Conservation (phyloP, 192 early-diverging fungal species). For the Podila minutissima region DNA sequence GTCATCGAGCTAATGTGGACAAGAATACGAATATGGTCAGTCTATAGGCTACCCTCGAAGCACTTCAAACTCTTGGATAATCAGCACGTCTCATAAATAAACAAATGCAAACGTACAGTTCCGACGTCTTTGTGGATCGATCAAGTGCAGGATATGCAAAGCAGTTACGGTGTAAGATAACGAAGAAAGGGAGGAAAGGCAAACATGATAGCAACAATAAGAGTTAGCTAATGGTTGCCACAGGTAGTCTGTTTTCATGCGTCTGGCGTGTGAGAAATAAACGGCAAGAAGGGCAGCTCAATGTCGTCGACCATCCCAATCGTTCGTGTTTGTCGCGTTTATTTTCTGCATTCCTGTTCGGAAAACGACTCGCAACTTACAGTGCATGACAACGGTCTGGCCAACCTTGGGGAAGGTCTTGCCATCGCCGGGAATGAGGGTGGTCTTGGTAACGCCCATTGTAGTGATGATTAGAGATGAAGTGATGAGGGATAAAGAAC, state of each 20-base stretch:
- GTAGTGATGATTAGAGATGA: conserved; percentile 2
- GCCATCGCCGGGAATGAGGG: conserved; percentile 21
- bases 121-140: conserved; percentile 18
- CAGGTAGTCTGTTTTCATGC: no score
- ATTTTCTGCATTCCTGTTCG: no score
- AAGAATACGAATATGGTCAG: conserved; percentile 61
- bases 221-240: no score
- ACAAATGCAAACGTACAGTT: conserved; percentile 26
- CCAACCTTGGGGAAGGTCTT: conserved; percentile 55
- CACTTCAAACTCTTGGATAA: conserved; percentile 13
- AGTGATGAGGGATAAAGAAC: conserved; percentile 1
- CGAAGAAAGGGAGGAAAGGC: not conserved
- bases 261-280: no score
- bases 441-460: conserved; percentile 37
- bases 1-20: conserved; percentile 56
- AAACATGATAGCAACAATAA: not conserved
- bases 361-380: conserved; percentile 23
- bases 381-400: conserved; percentile 69
- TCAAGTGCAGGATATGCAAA: not conserved
- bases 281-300: no score
- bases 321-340: no score
- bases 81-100: no score
- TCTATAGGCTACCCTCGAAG: conserved; percentile 38
- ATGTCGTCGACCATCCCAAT: no score
- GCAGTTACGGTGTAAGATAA: not conserved